phyloP scores from a whole-genome alignment of 2,329 filamentous ascomycete genomes.

The Graphilbum fragrans region DNA sequence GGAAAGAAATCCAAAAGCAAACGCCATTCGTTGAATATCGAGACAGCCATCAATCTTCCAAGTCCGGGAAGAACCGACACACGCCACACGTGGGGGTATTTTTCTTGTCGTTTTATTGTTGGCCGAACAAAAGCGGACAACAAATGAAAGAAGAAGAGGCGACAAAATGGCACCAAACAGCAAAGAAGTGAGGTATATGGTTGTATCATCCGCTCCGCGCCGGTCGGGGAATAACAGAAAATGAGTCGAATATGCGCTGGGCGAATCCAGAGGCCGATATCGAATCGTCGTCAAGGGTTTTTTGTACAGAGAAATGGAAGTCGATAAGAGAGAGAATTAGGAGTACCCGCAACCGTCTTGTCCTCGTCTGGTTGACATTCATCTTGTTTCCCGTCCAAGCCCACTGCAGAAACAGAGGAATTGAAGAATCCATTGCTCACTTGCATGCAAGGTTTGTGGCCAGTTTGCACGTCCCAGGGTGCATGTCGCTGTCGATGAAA shows the following conservation, averaged over 20 bases:
- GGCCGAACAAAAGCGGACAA: constrained; percentile 12
- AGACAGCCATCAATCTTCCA: constrained; percentile 32
- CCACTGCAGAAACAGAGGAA: too few relatives aligned
- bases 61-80: constrained; percentile 22
- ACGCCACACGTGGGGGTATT: constrained; percentile 16
- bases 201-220: constrained; percentile 17
- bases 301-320: constrained; percentile 25
- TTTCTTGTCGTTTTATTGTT: constrained; percentile 11
- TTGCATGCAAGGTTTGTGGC: too few relatives aligned
- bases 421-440: too few relatives aligned
- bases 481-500: too few relatives aligned
- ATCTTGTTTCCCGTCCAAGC: too few relatives aligned
- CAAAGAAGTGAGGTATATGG: neutral
- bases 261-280: constrained; percentile 7
- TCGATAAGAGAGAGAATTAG: too few relatives aligned
- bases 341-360: too few relatives aligned
- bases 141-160: constrained; percentile 1
- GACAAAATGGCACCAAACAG: neutral
- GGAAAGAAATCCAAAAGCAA: constrained; percentile 17
- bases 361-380: too few relatives aligned
- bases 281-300: neutral
- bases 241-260: neutral
- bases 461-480: too few relatives aligned
- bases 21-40: constrained; percentile 23
- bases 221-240: constrained; percentile 13